phyloP scores from a whole-genome alignment of 331 rosid genomes.

The Acacia pycnantha region DNA sequence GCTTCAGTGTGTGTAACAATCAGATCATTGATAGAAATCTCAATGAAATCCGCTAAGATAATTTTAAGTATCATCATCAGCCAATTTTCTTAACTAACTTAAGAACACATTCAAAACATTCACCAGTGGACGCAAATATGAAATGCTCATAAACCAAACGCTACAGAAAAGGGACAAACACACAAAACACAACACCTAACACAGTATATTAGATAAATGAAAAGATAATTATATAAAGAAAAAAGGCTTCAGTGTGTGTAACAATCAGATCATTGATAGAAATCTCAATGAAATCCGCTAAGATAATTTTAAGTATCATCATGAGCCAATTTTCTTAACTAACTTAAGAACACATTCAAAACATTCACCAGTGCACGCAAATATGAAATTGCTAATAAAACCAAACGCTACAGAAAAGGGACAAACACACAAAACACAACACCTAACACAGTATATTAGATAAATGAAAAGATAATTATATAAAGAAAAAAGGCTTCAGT shows the following conservation, averaged over 20 bases:
- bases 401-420: not conserved
- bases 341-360: not conserved
- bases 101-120: too few species aligned
- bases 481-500: not conserved
- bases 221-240: not conserved
- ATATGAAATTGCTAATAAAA: too few species aligned
- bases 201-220: too few species aligned
- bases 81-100: too few species aligned
- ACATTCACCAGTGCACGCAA: too few species aligned
- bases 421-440: not conserved
- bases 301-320: not conserved
- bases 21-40: too few species aligned
- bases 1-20: too few species aligned
- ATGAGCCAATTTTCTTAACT: not conserved
- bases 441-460: too few species aligned
- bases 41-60: too few species aligned
- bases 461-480: too few species aligned
- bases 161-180: not conserved
- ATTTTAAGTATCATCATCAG: too few species aligned
- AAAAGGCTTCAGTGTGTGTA: not conserved
- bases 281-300: not conserved
- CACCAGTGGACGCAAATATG: not conserved
- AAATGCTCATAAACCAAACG: not conserved
- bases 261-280: not conserved
- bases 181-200: not conserved